Base-by-base conservation (phyloP, 2,329 filamentous ascomycete genomes). In the Chaetomiaceae sp. region DNA sequence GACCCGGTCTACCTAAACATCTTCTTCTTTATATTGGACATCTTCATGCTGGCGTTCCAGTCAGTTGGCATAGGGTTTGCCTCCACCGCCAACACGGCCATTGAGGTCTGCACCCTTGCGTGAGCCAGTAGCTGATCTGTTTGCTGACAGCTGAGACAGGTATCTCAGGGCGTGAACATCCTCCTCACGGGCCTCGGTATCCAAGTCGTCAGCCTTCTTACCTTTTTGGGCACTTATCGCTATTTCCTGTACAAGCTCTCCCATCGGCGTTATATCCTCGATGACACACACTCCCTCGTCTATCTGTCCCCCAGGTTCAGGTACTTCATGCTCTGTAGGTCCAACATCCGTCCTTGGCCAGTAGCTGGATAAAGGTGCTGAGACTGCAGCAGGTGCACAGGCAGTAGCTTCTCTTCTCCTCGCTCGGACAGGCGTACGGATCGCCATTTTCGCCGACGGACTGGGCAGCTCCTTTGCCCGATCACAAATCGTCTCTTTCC, bases 111-210 rank as follows among this genome's bases (percentile, higher is more conserved):
- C 20, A n/a, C 19, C 7, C 10, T 9, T 14, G 13, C 4, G 7
- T 17, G 5, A 17, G 20, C 23, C 6, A 63, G 20, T 23, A 51
- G 43, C 30, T 2, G 19, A 17, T 10, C 39, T 54, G 40, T 58
- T 48, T 57, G 23, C 35, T 52, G 14, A 49, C 23, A 4, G 8
- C 5, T 16, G 17, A 2, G 31, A 21, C 12, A 70, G 69, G 62
- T 62, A 46, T 49, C 50, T 17, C 62, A 66, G 58, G 64, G 74
- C 9, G 53, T 66, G 23, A 64, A 63, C 20, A 63, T 78, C 12
- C 60, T 74, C n/a, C 63, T 73, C 6, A 68, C 64, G 2, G 76
- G 75, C 7, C 57, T 79, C 12, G 70, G 62, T 2, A 61, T 79
- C 17, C 75, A 78, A 53, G 60, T 70, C 2, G 50, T 64, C 5